Evolutionary conservation across 169 alveolate genomes (phyloP), one percentile per base, ranked within the genome.

Genomic region (Eimeria necatrix): DNA sequence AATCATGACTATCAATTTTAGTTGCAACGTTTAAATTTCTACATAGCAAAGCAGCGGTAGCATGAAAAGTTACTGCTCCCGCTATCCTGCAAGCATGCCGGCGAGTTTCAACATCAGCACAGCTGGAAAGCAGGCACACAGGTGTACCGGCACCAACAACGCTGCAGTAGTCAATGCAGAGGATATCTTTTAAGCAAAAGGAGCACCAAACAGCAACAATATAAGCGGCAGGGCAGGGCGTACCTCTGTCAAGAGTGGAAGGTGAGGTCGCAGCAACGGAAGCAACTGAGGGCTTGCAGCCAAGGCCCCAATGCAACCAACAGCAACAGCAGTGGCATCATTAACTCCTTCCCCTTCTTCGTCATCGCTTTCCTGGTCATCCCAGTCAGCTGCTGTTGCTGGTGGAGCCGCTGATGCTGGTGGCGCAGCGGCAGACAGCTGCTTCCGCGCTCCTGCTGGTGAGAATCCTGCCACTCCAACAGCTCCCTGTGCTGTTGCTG

Each of bases 211-310:
- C 60, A 74, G 85, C 85, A 8, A 51, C 85, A 74, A 49, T 14
- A 41, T 18, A 32, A 78, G 61, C 87, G 12, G 87, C 64, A 48
- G 64, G 52, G 52, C 10, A 74, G 85, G 32, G 85, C 85, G 89
- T 48, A 52, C 89, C 89, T 80, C 89, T 2, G 89, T 80, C 18
- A 80, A 22, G 26, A 80, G 51, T 0, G 89, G 89, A 3, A 80
- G 89, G 49, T 80, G 89, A 12, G 89, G 89, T 22, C 89, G 89
- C 89, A 80, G 49, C 64, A 80, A 48, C 24, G 89, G 89, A 64
- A 80, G 70, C 89, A 80, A 68, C 49, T 80, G 89, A 6, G 89
- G 70, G 70, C 32, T 80, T 52, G 89, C 48, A 48, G 89, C 89
- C 18, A 80, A 48, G 4, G 89, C 89, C 71, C 89, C 89, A 7